A percentile compares a stretch with the other conserved stretches of the same genome.
phyloP scores from a whole-genome alignment of 1,284 basidiomycete genomes.

The Fomitiporia mediterranea region DNA sequence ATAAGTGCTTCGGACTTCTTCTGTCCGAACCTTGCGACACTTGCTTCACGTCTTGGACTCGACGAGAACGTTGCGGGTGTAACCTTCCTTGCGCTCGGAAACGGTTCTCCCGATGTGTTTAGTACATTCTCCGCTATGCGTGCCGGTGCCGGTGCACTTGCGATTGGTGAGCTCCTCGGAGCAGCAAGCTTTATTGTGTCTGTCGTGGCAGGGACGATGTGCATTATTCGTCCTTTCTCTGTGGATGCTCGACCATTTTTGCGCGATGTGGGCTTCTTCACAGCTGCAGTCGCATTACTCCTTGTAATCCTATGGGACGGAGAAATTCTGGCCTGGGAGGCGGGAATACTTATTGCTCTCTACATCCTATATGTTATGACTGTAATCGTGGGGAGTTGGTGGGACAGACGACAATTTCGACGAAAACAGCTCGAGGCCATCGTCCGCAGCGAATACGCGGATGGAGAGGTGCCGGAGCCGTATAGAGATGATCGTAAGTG shows the following conservation, averaged over 20 bases:
- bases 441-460: conserved; percentile 56
- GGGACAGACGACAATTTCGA: conserved; percentile 51
- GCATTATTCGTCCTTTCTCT: conserved; percentile 89
- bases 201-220: conserved; percentile 94
- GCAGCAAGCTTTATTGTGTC: conserved; percentile 95
- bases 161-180: conserved; percentile 92
- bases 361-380: conserved; percentile 78
- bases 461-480: conserved; percentile 45
- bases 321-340: conserved; percentile 70
- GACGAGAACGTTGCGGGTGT: conserved; percentile 91
- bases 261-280: conserved; percentile 93
- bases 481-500: conserved; percentile 60
- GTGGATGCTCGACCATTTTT: conserved; percentile 80
- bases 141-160: conserved; percentile 80
- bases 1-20: conserved; percentile 95
- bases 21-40: conserved; percentile 87
- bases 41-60: conserved; percentile 76
- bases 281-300: conserved; percentile 68
- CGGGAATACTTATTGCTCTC: conserved; percentile 65
- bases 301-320: conserved; percentile 80
- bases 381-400: conserved; percentile 80
- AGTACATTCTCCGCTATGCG: conserved; percentile 94
- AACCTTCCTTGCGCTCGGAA: conserved; percentile 91
- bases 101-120: conserved; percentile 90
- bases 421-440: conserved; percentile 44